Conservation (phyloP, 805 yeast genomes). For the Cyberlindnera mycetangii region DNA sequence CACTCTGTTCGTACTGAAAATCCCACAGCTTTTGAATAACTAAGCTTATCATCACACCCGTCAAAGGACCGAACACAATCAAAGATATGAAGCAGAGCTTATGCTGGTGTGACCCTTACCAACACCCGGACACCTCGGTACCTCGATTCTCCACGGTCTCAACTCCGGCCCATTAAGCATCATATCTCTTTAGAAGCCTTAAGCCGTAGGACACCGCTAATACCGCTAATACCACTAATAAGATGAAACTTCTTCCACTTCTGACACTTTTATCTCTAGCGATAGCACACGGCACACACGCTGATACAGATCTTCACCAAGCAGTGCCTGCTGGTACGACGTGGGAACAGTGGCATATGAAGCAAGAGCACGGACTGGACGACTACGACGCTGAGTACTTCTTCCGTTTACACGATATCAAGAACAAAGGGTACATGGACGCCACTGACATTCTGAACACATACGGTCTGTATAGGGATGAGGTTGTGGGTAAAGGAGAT, state of each 20-base stretch:
- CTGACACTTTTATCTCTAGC: constrained; percentile 1
- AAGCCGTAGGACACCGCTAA: too few relatives aligned
- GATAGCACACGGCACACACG: constrained; percentile 20
- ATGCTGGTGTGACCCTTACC: too few relatives aligned
- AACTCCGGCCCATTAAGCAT: too few relatives aligned
- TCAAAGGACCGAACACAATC: too few relatives aligned
- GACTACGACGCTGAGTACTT: constrained; percentile 71
- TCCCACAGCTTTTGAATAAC: too few relatives aligned
- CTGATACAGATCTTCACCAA: constrained; percentile 27
- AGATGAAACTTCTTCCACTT: background rate
- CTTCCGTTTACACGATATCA: constrained; percentile 76
- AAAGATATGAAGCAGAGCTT: too few relatives aligned
- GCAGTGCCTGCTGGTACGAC: constrained; percentile 49
- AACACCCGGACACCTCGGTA: too few relatives aligned
- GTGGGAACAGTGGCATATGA: constrained; percentile 92
- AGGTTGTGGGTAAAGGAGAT: constrained; percentile 81
- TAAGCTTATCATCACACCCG: too few relatives aligned
- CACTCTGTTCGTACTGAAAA: too few relatives aligned
- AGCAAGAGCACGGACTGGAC: constrained; percentile 78
- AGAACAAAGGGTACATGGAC: constrained; percentile 54
- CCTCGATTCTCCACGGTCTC: too few relatives aligned
- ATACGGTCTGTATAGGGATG: constrained; percentile 74
- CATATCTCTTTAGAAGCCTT: too few relatives aligned
- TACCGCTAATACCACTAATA: too few relatives aligned
- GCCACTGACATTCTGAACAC: constrained; percentile 66